A percentile compares a stretch with the other conserved stretches of the same genome.
Evolutionary conservation across 1,284 basidiomycete genomes (phyloP).

Genomic region (Heterobasidion annosum): DNA sequence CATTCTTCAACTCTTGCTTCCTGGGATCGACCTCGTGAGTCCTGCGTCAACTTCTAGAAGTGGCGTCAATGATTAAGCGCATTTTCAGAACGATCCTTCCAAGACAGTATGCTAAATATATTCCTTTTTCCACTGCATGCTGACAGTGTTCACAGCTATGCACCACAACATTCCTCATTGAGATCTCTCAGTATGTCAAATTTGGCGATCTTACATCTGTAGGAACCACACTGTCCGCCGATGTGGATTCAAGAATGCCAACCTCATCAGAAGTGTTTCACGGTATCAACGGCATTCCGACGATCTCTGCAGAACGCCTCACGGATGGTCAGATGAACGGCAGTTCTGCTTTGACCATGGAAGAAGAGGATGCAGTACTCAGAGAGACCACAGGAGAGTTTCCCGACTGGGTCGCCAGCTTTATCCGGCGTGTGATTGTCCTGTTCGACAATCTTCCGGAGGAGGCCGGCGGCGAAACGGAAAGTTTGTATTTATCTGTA

Average conservation of each 20-base stretch:
- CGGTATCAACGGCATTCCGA: conserved; percentile 1
- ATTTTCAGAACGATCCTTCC: conserved; percentile 70
- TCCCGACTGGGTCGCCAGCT: conserved; percentile 78
- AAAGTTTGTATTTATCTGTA: conserved; percentile 31
- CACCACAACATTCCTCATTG: conserved; percentile 70
- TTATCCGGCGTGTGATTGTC: conserved; percentile 75
- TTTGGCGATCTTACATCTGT: conserved; percentile 61
- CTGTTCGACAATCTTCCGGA: conserved; percentile 86
- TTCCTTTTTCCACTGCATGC: not conserved
- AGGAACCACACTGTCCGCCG: conserved; percentile 9
- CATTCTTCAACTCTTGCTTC: conserved; percentile 80
- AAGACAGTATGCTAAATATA: conserved; percentile 59
- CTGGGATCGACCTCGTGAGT: conserved; percentile 74
- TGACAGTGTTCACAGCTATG: conserved; percentile 36
- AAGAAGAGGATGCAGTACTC: conserved; percentile 54
- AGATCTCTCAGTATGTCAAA: conserved; percentile 75
- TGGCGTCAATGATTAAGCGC: not conserved
- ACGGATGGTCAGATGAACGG: conserved; percentile 21
- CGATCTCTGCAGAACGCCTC: conserved; percentile 5
- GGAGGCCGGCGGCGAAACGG: conserved; percentile 55
- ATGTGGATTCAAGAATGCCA: conserved; percentile 10
- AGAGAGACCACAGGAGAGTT: conserved; percentile 57
- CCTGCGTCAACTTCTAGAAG: not conserved
- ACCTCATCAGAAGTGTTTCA: conserved; percentile 2
- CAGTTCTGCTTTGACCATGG: conserved; percentile 33